Base-by-base conservation (phyloP, 495 filamentous ascomycete genomes). In the Gamarada debralockiae region DNA sequence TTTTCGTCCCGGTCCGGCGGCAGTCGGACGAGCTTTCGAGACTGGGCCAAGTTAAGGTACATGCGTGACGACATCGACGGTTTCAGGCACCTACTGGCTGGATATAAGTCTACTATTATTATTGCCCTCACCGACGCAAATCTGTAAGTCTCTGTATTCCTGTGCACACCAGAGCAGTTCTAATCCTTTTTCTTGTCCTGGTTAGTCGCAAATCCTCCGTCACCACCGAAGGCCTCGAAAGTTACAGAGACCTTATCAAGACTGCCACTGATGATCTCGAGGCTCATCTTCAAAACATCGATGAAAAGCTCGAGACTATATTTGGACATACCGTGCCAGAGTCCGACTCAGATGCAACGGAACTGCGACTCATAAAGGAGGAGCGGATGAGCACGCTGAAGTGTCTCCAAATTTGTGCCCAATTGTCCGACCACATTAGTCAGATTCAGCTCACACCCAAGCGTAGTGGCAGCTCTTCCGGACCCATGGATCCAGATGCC, bases 391-490 rank as follows among this genome's bases (percentile, higher is more conserved):
- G 69, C 51, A 67, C 71, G 7, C 56, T 71, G 57, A 67, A 73
- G 56, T 74, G 68, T 48, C 69, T 76, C 38, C 50, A 68, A 52
- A 71, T 76, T 25, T 73, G 69, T 62, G 55, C 61, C 27, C 62
- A 69, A 50, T 52, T 73, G 24, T 71, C 69, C 13, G 57, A 60
- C n/a, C 66, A 73, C 42, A 68, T 74, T 44, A 53, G 62, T 56
- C 58, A 68, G 48, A 62, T 71, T 57, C 63, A 58, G 37, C 41
- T 55, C 55, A 56, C 22, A 14, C 1, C 40, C 18, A 4, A 66
- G 51, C 56, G 47, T 13, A 37, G 40, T 39, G 51, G 41, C 8
- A 34, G 31, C 34, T 50, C 57, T 43, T 27, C 61, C 38, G 48
- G 31, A 43, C 46, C 48, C 40, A 43, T 17, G 48, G 33, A 53